Evolutionary conservation across 2,329 filamentous ascomycete species (phyloP), one percentile per base, ranked within the genome.

Genomic region (Pseudogymnoascus sp.): DNA sequence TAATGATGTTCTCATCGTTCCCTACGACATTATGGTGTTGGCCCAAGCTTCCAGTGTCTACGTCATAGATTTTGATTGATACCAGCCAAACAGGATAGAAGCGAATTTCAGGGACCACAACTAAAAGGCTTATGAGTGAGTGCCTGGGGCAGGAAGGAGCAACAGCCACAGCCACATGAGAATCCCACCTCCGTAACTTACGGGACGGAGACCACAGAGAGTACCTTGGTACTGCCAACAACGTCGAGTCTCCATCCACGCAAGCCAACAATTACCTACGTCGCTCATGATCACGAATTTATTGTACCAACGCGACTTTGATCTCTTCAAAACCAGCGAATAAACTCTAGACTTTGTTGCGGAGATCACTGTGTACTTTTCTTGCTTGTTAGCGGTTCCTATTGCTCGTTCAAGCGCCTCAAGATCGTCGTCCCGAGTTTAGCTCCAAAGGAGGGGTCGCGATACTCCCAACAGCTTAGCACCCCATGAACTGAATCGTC

Each of bases 201-300:
- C 28, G 28, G 28, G 28, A 31, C 28, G 28, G 28, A 31, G 28
- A 31, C 28, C 36, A 38, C 36, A 38, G 12, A 31, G 46, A 56
- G 42, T 56, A 56, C 49, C 49, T 56, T 56, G 49, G 49, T 36
- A 56, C 49, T 56, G 49, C 49, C 49, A 56, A 56, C 49, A 56
- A 56, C 49, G 28, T 34, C 49, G 5, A 21, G 49, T 56, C 16
- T 23, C 25, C 28, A 34, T 16, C 46, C 49, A 56, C n/a, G 49
- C 28, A 56, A 36, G n/a, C 11, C 43, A 56, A 56, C 49, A 34
- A 34, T 56, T 34, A 18, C 49, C 49, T 18, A 56, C 25, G 49
- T 56, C 28, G 49, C n/a, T 56, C 5, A 56, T 34, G 49, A 56
- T 56, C 49, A 56, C 49, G 49, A 56, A 56, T 56, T 56, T 56